A percentile compares a stretch with the other conserved stretches of the same genome.
Evolutionary conservation across 164 flowering plant genomes (phyloP).

Genomic region (Macadamia integrifolia): DNA sequence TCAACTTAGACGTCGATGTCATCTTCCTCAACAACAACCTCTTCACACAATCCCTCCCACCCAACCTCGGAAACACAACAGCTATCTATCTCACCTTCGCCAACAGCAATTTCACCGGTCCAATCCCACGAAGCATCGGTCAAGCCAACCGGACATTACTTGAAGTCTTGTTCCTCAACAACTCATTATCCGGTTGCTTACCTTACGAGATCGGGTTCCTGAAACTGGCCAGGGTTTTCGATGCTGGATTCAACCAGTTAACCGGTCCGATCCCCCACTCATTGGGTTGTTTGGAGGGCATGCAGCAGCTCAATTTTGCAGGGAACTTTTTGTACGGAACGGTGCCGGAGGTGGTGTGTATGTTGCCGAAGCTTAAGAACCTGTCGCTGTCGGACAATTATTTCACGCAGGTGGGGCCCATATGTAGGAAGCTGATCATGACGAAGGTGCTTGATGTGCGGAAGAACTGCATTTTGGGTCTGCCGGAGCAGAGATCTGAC

Average conservation of each 20-base stretch:
- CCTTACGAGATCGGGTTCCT: constrained; percentile 51
- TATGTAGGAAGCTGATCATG: constrained; percentile 29
- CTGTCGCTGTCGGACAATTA: constrained; percentile 42
- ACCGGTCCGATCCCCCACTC: constrained; percentile 52
- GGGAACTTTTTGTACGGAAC: constrained; percentile 34
- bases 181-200: constrained; percentile 43
- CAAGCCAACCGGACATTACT: constrained; percentile 21
- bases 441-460: constrained; percentile 38
- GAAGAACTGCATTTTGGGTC: constrained; percentile 45
- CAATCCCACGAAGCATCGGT: constrained; percentile 35
- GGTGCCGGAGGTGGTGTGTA: constrained; percentile 47
- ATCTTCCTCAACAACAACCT: constrained; percentile 63
- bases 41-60: constrained; percentile 34
- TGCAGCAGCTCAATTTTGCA: constrained; percentile 40
- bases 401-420: constrained; percentile 32
- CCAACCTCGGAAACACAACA: constrained; percentile 21
- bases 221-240: constrained; percentile 35
- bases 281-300: constrained; percentile 33
- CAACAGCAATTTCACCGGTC: constrained; percentile 52
- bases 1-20: constrained; percentile 32
- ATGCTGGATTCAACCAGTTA: constrained; percentile 34
- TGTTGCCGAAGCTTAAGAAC: constrained; percentile 27
- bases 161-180: constrained; percentile 46
- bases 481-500: constrained; percentile 36
- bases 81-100: constrained; percentile 47